Evolutionary conservation across 768 basidiomycete species (phyloP), one percentile per base, ranked within the genome.

Genomic region (Podaxis rugospora): DNA sequence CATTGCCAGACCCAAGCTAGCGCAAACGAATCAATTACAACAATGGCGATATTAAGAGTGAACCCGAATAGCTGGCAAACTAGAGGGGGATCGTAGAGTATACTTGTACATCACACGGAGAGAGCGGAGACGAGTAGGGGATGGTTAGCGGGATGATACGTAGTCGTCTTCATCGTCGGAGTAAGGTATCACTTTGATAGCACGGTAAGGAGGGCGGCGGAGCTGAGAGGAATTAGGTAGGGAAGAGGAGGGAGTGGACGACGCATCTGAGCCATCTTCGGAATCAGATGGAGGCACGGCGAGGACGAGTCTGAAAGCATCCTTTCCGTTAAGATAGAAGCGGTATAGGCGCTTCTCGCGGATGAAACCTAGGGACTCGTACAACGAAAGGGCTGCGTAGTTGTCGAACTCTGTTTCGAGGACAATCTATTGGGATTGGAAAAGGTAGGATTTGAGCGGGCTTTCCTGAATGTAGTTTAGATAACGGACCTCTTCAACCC

Each of bases 351-450:
- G 87, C 71, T 98, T 98, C 78, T 98, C 95, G 44, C 93, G 86
- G 25, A 98, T 90, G 75, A 99, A 99, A 0, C 97, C 97, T 47
- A 98, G 82, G 5, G 89, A 88, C 62, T 90, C 90, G 75, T 98
- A 98, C 11, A 99, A 78, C 2, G 90, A 86, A 14, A 98, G 82
- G 0, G 95, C 95, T 5, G 93, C 85, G 49, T 78, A 74, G 73
- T 98, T 98, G 75, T 98, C 96, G 70, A 82, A 90, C 74, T 99
- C 97, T 3, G 97, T 98, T 76, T 98, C 97, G 61, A 98, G 87
- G 11, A 94, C 87, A 67, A 98, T 85, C 93, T 98, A 66, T 55
- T 35, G 32, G 51, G 18, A 49, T 23, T 21, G 39, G 32, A 27
- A 11, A 18, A 71, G 10, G 10, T 18, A 28, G 53, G 40, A 28